Evolutionary conservation across 164 flowering plant species (phyloP), one percentile per base, ranked within the genome.

Genomic region (Stephania yunnanensis): DNA sequence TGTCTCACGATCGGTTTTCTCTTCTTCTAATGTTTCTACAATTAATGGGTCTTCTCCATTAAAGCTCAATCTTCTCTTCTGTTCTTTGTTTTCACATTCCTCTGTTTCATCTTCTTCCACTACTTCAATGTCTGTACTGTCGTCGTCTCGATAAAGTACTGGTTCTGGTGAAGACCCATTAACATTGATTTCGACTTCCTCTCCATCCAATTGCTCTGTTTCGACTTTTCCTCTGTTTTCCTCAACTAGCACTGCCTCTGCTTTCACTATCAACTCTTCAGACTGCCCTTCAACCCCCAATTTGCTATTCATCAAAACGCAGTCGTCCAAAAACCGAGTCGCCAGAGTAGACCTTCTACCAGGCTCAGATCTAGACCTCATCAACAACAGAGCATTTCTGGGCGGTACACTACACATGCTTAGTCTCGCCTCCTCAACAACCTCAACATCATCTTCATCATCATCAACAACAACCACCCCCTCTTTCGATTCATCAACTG

Each of bases 351-450:
- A 87, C 87, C 86, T 88, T 73, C 86, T 86, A 29, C 89, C 78
- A 29, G 98, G 98, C 79, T 90, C 97, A 82, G 98, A 95, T 90
- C 97, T 88, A 48, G 97, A 89, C 78, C 97, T 88, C 98, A 95
- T 95, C 81, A 95, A 71, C 79, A 91, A 79, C 70, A 95, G 78
- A 50, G 98, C 98, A 81, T 95, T 95, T 82, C 86, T 93, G 0
- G 97, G 98, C 3, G 98, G 98, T 7, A 91, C 72, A 71, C 93
- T 71, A 71, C 93, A 91, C 11, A 90, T 78, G 72, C 93, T 87
- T 4, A 88, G 85, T 68, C 94, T 84, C 1, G 70, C 85, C 25
- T 72, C 85, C n/a, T 83, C 88, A 31, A 13, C 31, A 63, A 70
- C 50, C 71, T 69, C 42, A 76, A 30, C 77, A 25, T 74, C 76